Conservation (phyloP, 495 filamentous ascomycete genomes). For the Thozetella sp. region DNA sequence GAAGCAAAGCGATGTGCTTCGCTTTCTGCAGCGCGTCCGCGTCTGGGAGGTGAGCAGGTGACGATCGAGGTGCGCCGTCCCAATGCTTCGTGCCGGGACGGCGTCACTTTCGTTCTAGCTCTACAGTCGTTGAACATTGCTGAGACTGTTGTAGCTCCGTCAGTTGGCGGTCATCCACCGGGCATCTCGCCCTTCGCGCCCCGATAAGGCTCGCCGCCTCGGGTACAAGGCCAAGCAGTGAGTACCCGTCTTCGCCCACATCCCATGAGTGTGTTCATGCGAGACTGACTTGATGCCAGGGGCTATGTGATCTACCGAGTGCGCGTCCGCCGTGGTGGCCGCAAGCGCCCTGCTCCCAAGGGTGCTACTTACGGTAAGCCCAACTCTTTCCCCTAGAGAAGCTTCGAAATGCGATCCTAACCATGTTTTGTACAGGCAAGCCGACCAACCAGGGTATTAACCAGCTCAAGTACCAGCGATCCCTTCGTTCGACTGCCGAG, state of each 20-base stretch:
- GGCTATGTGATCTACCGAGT: conserved; percentile 99
- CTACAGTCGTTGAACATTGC: conserved; percentile 99
- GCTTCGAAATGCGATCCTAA: conserved; percentile 13
- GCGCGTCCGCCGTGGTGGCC: conserved; percentile 94
- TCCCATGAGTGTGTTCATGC: background rate
- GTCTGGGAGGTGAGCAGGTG: conserved; percentile 95
- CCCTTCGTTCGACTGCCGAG: conserved; percentile 93
- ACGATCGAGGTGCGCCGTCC: conserved; percentile 2
- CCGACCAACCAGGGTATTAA: conserved; percentile 99
- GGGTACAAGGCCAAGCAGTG: conserved; percentile 99
- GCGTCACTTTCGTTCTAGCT: conserved; percentile 58
- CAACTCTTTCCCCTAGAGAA: background rate
- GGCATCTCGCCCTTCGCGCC: conserved; percentile 95
- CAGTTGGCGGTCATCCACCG: conserved; percentile 99
- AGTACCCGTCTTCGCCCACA: background rate
- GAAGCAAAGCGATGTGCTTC: conserved; percentile 99
- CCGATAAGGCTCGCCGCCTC: conserved; percentile 99
- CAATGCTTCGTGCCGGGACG: background rate
- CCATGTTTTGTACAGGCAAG: conserved; percentile 67
- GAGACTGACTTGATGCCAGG: background rate
- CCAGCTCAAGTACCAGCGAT: conserved; percentile 99
- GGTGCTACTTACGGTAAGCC: conserved; percentile 95
- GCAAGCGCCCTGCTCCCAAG: conserved; percentile 95
- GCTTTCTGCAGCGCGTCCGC: conserved; percentile 98
- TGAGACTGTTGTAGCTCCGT: conserved; percentile 99